Conservation (phyloP, 441 rosid species). For the Eruca vesicaria region DNA sequence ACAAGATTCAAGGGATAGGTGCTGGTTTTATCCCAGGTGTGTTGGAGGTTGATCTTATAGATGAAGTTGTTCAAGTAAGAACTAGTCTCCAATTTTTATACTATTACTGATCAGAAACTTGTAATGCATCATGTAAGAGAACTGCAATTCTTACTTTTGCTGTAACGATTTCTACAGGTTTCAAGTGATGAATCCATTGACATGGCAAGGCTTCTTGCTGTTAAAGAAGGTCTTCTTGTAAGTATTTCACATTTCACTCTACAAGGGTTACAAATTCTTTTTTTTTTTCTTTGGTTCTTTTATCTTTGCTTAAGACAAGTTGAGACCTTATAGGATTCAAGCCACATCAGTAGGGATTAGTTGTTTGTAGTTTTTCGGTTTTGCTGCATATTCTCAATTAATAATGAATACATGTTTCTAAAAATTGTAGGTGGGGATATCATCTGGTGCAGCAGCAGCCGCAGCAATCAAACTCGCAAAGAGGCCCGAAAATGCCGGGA, state of each 20-base stretch:
- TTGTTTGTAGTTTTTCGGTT: background rate
- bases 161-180: slow-evolving; percentile 38
- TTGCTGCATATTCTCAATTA: background rate
- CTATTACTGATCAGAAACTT: background rate
- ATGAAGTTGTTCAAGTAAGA: slow-evolving; percentile 82
- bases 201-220: slow-evolving; percentile 73
- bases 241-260: slow-evolving; percentile 33
- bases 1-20: slow-evolving; percentile 92
- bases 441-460: slow-evolving; percentile 86
- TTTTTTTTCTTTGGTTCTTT: too few species aligned
- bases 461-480: slow-evolving; percentile 81
- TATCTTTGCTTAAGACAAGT: background rate
- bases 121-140: background rate
- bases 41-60: slow-evolving; percentile 58
- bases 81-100: background rate
- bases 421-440: slow-evolving; percentile 73
- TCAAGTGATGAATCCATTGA: slow-evolving; percentile 80
- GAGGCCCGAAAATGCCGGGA: slow-evolving; percentile 73
- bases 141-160: background rate
- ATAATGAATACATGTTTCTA: background rate
- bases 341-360: background rate
- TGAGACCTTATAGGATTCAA: background rate
- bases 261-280: too few species aligned
- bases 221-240: slow-evolving; percentile 87
- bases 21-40: slow-evolving; percentile 87